Conservation (phyloP, 106 monocot genomes). For the Cymbidium sinense region DNA sequence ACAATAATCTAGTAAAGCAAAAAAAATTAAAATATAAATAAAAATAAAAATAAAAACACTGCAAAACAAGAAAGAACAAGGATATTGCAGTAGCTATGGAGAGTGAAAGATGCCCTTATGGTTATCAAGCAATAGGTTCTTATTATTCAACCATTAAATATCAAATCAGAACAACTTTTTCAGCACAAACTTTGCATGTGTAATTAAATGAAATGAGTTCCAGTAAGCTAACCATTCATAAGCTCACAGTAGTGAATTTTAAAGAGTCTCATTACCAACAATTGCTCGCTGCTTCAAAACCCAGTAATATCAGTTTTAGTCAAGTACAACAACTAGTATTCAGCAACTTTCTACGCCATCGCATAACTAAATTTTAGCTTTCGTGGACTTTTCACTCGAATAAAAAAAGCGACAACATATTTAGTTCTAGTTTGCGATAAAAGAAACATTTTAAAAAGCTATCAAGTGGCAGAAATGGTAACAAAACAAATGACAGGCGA, state of each 20-base stretch:
- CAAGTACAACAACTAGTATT: background rate
- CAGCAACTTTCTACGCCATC: background rate
- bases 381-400: background rate
- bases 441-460: background rate
- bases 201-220: background rate
- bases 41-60: too few relatives aligned
- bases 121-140: too few relatives aligned
- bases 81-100: too few relatives aligned
- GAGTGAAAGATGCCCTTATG: too few relatives aligned
- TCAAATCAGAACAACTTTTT: background rate
- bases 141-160: too few relatives aligned
- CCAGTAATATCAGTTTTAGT: background rate
- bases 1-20: too few relatives aligned
- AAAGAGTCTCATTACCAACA: background rate
- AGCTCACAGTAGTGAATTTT: background rate
- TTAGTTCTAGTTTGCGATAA: background rate
- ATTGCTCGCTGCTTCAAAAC: background rate
- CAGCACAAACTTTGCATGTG: background rate
- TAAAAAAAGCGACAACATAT: background rate
- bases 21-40: too few relatives aligned
- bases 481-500: background rate
- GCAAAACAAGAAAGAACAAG: too few relatives aligned
- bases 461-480: background rate
- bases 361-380: background rate
- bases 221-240: background rate